A percentile compares a stretch with the other conserved stretches of the same genome.
Conservation (phyloP, 202 grass and related monocot genomes). For the Brachypodium distachyon region DNA sequence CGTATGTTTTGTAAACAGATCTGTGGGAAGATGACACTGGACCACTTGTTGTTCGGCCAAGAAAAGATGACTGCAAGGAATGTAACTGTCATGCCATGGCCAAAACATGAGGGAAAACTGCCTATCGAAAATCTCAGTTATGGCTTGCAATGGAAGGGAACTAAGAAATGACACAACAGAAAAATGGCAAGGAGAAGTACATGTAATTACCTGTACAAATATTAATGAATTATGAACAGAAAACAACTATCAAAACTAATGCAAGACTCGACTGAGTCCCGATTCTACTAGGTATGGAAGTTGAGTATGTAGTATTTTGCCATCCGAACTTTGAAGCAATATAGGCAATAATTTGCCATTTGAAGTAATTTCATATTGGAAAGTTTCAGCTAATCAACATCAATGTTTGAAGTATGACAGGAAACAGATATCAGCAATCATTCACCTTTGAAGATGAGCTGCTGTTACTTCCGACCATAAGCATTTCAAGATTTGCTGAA, state of each 20-base stretch:
- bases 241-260: neutral
- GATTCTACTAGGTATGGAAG: neutral
- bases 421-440: neutral
- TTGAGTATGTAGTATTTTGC: neutral
- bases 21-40: constrained; percentile 50
- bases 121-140: neutral
- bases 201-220: neutral
- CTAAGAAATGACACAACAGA: neutral
- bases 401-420: neutral
- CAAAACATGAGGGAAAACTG: neutral
- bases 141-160: neutral
- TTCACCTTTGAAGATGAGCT: constrained; percentile 70
- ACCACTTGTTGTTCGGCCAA: constrained; percentile 62
- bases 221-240: neutral
- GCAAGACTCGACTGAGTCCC: neutral
- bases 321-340: neutral
- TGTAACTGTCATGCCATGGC: constrained; percentile 2
- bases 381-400: neutral
- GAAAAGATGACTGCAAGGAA: constrained; percentile 66
- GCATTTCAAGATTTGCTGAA: constrained; percentile 69
- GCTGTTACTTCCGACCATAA: constrained; percentile 37
- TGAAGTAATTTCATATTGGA: neutral
- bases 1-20: constrained; percentile 49
- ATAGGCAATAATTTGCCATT: neutral
- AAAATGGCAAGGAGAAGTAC: neutral